Evolutionary conservation across 75 land plant genomes (phyloP), one percentile per base, ranked within the genome.

Genomic region (Pinus albicaulis): DNA sequence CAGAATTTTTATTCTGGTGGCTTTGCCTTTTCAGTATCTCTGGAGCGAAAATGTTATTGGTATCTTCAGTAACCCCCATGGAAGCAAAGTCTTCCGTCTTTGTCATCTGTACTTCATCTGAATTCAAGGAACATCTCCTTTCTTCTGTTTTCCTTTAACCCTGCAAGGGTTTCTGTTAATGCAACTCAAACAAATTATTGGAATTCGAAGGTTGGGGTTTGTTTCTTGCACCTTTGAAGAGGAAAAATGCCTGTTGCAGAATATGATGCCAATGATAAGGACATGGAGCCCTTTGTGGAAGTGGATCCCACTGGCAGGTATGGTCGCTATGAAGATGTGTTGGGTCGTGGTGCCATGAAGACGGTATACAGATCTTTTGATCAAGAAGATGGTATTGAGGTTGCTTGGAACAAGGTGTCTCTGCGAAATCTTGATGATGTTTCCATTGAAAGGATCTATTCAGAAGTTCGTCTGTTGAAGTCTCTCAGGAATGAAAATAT

Each of bases 321-420:
- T 71, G 95, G 95, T 13, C 91, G 95, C 0, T 93, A 93, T 81
- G 34, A 26, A 12, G 91, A 93, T 38, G 84, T 91, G 0, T 77
- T 93, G 0, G 95, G 93, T 44, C 36, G 75, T 3, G 95, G 95
- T 8, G 88, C 91, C 2, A 81, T 83, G 68, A 93, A 93, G 78
- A 87, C 83, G 28, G 95, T 93, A 16, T 93, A 91, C 85, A 41
- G 92, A 12, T 93, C 80, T 7, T 93, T 92, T 74, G 93, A 93
- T 70, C 84, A 89, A 71, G 86, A 82, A 58, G 89, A 93, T 56
- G 94, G 95, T 2, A 86, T 81, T 63, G 95, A 93, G 70, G 91
- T 93, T 24, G 93, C 95, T 7, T 93, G 95, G 95, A 93, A 93
- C 75, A 87, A 93, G 76, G 90, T 90, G 14, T 75, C 77, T 15